Evolutionary conservation across 2,329 filamentous ascomycete genomes (phyloP), one percentile per base, ranked within the genome.

Genomic region (Canariomyces notabilis): DNA sequence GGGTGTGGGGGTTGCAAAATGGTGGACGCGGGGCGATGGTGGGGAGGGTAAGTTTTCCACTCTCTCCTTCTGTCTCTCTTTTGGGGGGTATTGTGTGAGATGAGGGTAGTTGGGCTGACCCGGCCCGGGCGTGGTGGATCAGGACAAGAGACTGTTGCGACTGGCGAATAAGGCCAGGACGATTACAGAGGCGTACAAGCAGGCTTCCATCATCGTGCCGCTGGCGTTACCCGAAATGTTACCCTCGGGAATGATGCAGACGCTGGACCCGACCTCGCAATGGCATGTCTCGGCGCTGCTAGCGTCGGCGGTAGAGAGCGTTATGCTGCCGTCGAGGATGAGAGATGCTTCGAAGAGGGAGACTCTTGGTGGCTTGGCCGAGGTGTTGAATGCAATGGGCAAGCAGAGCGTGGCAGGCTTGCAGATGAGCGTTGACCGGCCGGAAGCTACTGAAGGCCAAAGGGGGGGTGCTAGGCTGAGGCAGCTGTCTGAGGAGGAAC

Each of bases 281-380:
- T 98, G 93, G 93, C 82, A 94, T 57, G 79, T 79, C 3, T 84
- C 88, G 11, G 90, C 85, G 2, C 67, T 96, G 12, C 75, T 95
- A 51, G 79, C 82, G 12, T 75, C 86, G 1, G 87, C 85, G 1
- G 63, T 95, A 11, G 93, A 97, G 64, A 88, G 81, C 19, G 79
- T 85, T 26, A 87, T 85, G 1, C 67, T 97, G 12, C 86, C 87
- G 6, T 83, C 87, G 1, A 78, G 91, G 3, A 67, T 95, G 22
- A 75, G 74, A 22, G 64, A 73, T 9, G 64, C 64, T 4, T 63
- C 57, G 52, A 71, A 63, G 55, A 68, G 67, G 50, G 73, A 60
- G 19, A 80, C 75, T 1, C 67, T 93, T 37, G 74, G 77, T 32
- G 75, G 81, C 41, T 66, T 91, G 37, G 77, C 83, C 23, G 78